These are phyloP conservation scores for Trichosanthes cucumerina DNA, from an alignment of 306 rosid genomes.

Conservation along the genomic window DNA sequence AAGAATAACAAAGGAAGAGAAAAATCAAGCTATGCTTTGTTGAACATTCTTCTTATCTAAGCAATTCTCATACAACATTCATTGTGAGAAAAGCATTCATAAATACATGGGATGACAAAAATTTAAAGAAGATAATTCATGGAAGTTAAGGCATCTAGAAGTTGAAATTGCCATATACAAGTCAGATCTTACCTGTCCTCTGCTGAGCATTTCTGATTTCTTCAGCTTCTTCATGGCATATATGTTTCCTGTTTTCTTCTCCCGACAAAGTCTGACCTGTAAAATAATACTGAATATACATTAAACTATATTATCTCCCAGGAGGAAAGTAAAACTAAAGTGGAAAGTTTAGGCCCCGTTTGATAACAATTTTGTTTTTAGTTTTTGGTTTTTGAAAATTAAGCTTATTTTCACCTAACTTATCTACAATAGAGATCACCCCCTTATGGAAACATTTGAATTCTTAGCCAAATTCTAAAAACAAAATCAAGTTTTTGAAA, in stretches of 20 bases:
- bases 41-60: neutral
- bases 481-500: too few relatives aligned
- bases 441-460: too few relatives aligned
- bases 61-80: neutral
- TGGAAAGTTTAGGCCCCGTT: neutral
- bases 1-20: neutral
- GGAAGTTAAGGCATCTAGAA: neutral
- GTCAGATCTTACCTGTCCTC: slow-evolving; percentile 40
- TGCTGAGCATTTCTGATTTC: slow-evolving; percentile 59
- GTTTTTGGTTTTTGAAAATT: too few relatives aligned
- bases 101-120: neutral
- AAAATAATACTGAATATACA: slow-evolving; percentile 5
- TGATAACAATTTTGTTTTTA: too few relatives aligned
- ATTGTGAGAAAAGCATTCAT: neutral
- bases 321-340: neutral
- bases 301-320: neutral
- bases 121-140: neutral
- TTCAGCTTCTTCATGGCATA: slow-evolving; percentile 57
- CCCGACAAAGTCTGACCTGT: slow-evolving; percentile 44
- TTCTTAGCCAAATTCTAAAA: too few relatives aligned
- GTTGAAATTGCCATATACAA: neutral
- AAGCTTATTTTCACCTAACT: too few relatives aligned
- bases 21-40: neutral
- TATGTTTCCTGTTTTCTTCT: slow-evolving; percentile 49
- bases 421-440: too few relatives aligned